Evolutionary conservation across 2,329 filamentous ascomycete species (phyloP).

Genomic region (Neofusicoccum kwambonambiense): DNA sequence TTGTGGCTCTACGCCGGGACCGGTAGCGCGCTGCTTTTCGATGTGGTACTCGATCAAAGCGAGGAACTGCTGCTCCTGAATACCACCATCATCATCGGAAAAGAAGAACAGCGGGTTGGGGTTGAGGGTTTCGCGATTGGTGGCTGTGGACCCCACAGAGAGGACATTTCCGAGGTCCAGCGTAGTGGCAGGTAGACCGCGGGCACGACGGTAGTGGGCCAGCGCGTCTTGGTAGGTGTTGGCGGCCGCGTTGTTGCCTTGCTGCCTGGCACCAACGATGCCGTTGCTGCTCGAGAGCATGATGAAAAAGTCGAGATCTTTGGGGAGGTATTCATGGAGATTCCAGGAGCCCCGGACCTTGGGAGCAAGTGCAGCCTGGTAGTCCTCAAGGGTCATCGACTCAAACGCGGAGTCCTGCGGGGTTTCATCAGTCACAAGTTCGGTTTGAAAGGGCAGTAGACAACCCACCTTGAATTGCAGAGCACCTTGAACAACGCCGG

Average conservation of each 20-base stretch:
- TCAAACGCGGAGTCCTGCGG: neutral
- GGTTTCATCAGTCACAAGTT: slow-evolving; percentile 9
- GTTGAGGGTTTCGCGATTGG: slow-evolving; percentile 1
- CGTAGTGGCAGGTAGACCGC: slow-evolving; percentile 20
- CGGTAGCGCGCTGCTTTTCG: slow-evolving; percentile 17
- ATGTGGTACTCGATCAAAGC: slow-evolving; percentile 24
- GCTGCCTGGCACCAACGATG: slow-evolving; percentile 21
- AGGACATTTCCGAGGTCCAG: slow-evolving; percentile 26
- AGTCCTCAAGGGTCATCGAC: slow-evolving; percentile 21
- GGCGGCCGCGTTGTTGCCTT: slow-evolving; percentile 28
- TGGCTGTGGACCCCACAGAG: slow-evolving; percentile 24
- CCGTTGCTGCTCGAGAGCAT: slow-evolving; percentile 24
- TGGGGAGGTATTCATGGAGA: slow-evolving; percentile 24
- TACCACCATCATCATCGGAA: slow-evolving; percentile 19
- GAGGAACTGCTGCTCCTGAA: slow-evolving; percentile 24
- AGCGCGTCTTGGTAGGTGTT: slow-evolving; percentile 33
- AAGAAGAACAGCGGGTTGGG: slow-evolving; percentile 7
- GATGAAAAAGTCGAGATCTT: slow-evolving; percentile 30
- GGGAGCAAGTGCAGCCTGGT: slow-evolving; percentile 19
- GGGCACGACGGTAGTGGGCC: slow-evolving; percentile 24
- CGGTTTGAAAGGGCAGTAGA: neutral
- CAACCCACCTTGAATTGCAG: slow-evolving; percentile 24
- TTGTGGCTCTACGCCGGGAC: slow-evolving; percentile 19
- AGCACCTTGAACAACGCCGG: slow-evolving; percentile 28
- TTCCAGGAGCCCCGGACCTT: slow-evolving; percentile 38